Percentiles rank a stretch among this genome's conserved stretches.
Conservation (phyloP, 2,329 filamentous ascomycete species). For the Neonectria ditissima region DNA sequence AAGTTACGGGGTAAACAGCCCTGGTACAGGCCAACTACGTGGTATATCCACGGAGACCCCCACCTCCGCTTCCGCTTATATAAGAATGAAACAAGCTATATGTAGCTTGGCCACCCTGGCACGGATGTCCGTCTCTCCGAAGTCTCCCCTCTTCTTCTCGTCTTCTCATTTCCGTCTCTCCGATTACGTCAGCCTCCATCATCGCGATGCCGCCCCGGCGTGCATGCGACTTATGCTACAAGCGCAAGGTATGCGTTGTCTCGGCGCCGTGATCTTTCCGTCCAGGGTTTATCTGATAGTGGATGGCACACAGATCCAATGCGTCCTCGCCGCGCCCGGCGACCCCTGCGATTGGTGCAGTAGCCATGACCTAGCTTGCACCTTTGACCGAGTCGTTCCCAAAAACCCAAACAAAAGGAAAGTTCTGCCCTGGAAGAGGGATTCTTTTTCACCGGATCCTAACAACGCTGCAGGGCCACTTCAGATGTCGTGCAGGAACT, state of each 20-base stretch:
- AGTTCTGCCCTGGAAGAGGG: neutral
- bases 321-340: slow-evolving; percentile 30
- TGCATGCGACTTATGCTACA: slow-evolving; percentile 36
- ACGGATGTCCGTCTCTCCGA: neutral
- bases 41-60: neutral
- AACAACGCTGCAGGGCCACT: slow-evolving; percentile 24
- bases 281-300: slow-evolving; percentile 1
- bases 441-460: neutral
- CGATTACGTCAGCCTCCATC: slow-evolving; percentile 32
- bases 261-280: neutral
- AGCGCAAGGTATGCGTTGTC: slow-evolving; percentile 32
- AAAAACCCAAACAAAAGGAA: slow-evolving; percentile 38
- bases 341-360: slow-evolving; percentile 41
- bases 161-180: slow-evolving; percentile 25
- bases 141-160: neutral
- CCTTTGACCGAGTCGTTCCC: slow-evolving; percentile 37
- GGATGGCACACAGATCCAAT: slow-evolving; percentile 37
- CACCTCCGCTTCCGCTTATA: neutral
- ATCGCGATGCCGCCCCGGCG: slow-evolving; percentile 35
- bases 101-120: slow-evolving; percentile 1
- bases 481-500: slow-evolving; percentile 38
- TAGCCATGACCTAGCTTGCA: slow-evolving; percentile 37
- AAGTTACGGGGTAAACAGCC: neutral
- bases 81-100: slow-evolving; percentile 7
- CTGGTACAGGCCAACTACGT: neutral